These are phyloP conservation scores for Lasiodiplodia hormozganensis DNA, from an alignment of 2,329 filamentous ascomycete species.

Conservation along the genomic window DNA sequence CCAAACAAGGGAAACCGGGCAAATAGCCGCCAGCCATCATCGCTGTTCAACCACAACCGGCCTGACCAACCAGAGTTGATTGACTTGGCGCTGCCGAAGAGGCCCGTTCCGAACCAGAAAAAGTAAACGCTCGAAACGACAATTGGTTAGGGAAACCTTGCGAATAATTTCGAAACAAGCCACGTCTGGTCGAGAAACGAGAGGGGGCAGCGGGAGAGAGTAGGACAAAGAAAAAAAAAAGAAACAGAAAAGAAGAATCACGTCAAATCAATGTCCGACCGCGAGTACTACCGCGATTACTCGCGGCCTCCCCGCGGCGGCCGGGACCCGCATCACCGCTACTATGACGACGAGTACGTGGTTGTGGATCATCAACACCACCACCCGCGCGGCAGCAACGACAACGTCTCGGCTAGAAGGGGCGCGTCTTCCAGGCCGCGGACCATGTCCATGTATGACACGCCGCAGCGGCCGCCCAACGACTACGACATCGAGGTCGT, in stretches of 20 bases:
- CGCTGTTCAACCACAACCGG: background rate
- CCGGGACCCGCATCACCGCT: constrained; percentile 1
- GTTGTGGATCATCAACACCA: constrained; percentile 13
- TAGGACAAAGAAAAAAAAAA: background rate
- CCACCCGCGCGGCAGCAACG: background rate
- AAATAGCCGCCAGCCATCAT: background rate
- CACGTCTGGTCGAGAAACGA: background rate
- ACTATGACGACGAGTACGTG: constrained; percentile 24
- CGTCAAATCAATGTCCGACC: constrained; percentile 7
- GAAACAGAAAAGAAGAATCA: background rate
- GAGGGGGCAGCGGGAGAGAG: background rate
- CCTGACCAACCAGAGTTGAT: background rate
- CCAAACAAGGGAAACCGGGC: background rate
- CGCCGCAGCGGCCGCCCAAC: background rate
- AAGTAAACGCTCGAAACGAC: background rate
- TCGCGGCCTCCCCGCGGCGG: constrained; percentile 9
- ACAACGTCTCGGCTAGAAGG: background rate
- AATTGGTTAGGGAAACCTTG: background rate
- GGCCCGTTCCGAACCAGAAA: background rate
- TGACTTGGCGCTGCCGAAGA: background rate
- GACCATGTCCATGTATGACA: constrained; percentile 9
- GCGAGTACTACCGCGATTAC: constrained; percentile 23
- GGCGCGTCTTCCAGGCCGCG: constrained; percentile 3
- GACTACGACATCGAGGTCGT: constrained; percentile 15
- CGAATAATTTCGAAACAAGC: background rate